Evolutionary conservation across 257 asterid genomes (phyloP).

Genomic region (Gentiana dahurica): DNA sequence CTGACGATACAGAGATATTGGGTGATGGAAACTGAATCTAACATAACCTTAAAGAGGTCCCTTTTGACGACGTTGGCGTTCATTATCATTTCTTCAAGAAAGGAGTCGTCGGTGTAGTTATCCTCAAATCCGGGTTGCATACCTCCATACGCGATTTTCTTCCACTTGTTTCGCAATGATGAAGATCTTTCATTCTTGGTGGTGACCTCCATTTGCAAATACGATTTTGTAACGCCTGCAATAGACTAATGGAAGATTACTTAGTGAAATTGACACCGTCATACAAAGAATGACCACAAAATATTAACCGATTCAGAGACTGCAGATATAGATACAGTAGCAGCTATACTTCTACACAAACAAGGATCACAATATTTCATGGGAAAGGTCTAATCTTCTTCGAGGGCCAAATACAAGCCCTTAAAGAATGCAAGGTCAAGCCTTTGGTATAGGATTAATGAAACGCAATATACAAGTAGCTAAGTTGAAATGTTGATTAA

Average conservation of each 20-base stretch:
- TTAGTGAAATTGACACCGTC: neutral
- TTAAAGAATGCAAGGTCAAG: no score
- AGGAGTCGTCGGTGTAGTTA: conserved; percentile 83
- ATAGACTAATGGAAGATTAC: neutral
- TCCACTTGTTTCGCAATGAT: conserved; percentile 50
- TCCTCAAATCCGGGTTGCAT: conserved; percentile 91
- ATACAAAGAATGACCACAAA: no score
- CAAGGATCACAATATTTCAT: no score
- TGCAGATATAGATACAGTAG: no score
- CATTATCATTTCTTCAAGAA: conserved; percentile 91
- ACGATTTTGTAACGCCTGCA: conserved; percentile 3
- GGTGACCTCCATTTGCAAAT: conserved; percentile 31
- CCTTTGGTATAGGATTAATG: no score
- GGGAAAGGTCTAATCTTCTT: no score
- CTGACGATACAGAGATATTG: conserved; percentile 78
- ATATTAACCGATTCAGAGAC: no score
- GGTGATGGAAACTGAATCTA: conserved; percentile 76
- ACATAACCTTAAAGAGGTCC: conserved; percentile 74
- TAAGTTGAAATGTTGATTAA: no score
- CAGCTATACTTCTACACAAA: no score
- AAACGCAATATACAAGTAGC: no score
- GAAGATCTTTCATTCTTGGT: conserved; percentile 20
- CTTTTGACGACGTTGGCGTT: conserved; percentile 89
- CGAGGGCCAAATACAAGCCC: no score
- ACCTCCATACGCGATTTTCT: conserved; percentile 88